Percentiles rank a stretch among this genome's conserved stretches.
These are phyloP conservation scores for Penicillium hesseltinei DNA, from an alignment of 2,329 filamentous ascomycete genomes.

Conservation along the genomic window DNA sequence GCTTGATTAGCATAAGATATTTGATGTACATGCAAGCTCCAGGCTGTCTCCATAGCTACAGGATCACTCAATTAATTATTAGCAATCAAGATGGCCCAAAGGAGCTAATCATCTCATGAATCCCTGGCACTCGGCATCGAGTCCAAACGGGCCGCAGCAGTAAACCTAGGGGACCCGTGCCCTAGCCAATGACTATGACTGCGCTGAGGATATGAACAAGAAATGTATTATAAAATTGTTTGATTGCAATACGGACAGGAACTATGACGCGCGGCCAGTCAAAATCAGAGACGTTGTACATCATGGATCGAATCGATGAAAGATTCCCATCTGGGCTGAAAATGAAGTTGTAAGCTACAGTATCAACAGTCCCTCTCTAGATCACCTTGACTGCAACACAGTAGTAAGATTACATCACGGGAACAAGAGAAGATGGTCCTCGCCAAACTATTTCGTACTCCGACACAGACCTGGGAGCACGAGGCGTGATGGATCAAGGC, in stretches of 20 bases:
- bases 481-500: constrained; percentile 16
- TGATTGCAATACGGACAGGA: constrained; percentile 16
- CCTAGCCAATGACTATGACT: neutral
- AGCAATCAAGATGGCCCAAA: neutral
- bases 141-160: constrained; percentile 15
- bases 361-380: neutral
- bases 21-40: neutral
- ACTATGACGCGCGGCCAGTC: constrained; percentile 24
- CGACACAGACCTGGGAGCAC: constrained; percentile 10
- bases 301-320: constrained; percentile 8
- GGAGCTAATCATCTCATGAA: neutral
- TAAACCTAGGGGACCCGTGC: constrained; percentile 9
- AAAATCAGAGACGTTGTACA: constrained; percentile 11
- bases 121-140: neutral
- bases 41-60: neutral
- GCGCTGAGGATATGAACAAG: neutral
- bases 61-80: neutral
- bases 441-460: constrained; percentile 15
- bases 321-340: constrained; percentile 15
- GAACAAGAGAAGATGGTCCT: constrained; percentile 1
- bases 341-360: constrained; percentile 7
- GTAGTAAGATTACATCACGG: neutral
- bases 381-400: neutral
- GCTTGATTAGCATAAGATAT: neutral
- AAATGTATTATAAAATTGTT: neutral